Evolutionary conservation across 768 basidiomycete species (phyloP), one percentile per base, ranked within the genome.

Genomic region (Psilocybe cyanescens): DNA sequence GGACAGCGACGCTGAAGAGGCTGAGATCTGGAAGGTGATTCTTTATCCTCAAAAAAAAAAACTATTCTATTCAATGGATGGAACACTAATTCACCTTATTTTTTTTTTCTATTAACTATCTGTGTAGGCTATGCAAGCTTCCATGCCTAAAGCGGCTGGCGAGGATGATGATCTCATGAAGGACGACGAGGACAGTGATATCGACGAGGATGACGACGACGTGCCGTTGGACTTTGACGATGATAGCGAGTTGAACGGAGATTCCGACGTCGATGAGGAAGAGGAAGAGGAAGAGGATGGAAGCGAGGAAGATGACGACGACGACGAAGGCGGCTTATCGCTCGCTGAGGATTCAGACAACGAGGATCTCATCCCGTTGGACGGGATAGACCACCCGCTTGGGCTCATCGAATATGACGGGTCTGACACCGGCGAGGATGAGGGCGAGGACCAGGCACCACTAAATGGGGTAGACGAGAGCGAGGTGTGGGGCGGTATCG

Each of bases 1-100:
- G 3, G 81, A 81, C 64, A 78, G 78, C 5, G 80, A 76, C 46
- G 80, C 77, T 55, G 75, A 79, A 6, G 85, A 83, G 31, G 81
- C 77, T 0, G 92, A 91, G 67, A 84, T 97, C 16, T 98, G 95
- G 95, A 94, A 91, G 88, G 95, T 95, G 65, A 8, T 17, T 28
- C 45, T 12, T 48, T 46, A 14, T 19, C 9, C 24, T 24, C 24
- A 24, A 24, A 24, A 24, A n/a, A n/a, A n/a, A n/a, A 24, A 24
- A 24, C 24, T 24, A 47, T 9, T 11, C 19, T 3, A 17, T 29
- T 17, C 59, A n/a, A n/a, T n/a, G n/a, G 24, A 24, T 9, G 53
- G 61, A 28, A 29, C 55, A 31, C 60, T 49, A 14, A 55, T 30
- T 37, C 12, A 49, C 45, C 29, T 53, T 54, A 24, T 12, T 9